Conservation (phyloP, 257 asterid genomes). For the Solanum rostratum region DNA sequence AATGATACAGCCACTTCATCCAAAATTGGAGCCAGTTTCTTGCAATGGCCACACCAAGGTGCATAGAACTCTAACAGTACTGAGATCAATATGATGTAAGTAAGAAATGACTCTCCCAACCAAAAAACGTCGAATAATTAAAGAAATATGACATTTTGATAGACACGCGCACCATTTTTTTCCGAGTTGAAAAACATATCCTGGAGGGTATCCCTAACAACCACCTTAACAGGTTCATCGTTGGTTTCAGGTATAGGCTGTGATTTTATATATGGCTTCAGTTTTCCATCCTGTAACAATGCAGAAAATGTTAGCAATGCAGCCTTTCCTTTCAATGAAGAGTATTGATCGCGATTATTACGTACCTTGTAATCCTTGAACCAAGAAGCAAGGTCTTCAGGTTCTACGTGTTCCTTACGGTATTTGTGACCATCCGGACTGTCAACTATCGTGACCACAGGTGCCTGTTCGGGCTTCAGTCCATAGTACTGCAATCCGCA, state of each 20-base stretch:
- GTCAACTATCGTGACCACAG: conserved; percentile 40
- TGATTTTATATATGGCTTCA: conserved; percentile 49
- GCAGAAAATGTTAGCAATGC: background rate
- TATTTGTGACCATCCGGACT: conserved; percentile 33
- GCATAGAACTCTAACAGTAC: conserved; percentile 71
- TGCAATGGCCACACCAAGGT: conserved; percentile 91
- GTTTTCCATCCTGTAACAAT: conserved; percentile 47
- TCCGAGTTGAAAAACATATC: conserved; percentile 2
- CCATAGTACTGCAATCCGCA: conserved; percentile 63
- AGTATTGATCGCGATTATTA: background rate
- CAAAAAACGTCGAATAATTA: background rate
- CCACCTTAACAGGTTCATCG: conserved; percentile 76
- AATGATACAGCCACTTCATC: conserved; percentile 67
- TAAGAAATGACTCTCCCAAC: background rate
- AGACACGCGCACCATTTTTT: conserved; percentile 1
- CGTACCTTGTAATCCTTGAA: conserved; percentile 52
- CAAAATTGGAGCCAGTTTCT: conserved; percentile 62
- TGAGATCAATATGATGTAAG: conserved; percentile 4
- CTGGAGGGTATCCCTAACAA: conserved; percentile 45
- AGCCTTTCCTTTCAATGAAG: background rate
- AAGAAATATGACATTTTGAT: background rate
- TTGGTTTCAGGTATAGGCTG: conserved; percentile 70
- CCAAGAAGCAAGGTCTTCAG: conserved; percentile 49
- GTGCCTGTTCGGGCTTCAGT: conserved; percentile 46
- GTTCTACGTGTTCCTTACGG: conserved; percentile 37